A percentile compares a stretch with the other conserved stretches of the same genome.
phyloP scores from a whole-genome alignment of 441 rosid species.

The Rhodomyrtus psidioides region DNA sequence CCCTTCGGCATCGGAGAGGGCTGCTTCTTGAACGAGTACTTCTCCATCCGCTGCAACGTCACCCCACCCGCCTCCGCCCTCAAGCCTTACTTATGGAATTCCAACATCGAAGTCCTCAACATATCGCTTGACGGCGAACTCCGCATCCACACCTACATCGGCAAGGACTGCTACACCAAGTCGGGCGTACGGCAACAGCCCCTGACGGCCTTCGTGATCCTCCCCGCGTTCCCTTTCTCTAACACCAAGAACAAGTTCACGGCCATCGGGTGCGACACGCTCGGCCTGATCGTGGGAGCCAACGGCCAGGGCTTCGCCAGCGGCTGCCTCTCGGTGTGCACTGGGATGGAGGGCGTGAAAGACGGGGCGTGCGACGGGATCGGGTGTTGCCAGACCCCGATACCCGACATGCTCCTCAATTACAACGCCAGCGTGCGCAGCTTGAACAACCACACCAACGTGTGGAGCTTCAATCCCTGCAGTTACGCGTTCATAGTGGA shows the following conservation, averaged over 20 bases:
- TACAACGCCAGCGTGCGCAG: background rate
- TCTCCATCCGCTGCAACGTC: no score
- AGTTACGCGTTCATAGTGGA: background rate
- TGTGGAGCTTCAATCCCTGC: background rate
- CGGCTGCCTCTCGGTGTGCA: background rate
- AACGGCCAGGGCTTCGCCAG: background rate
- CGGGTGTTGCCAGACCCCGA: background rate
- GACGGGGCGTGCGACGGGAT: background rate
- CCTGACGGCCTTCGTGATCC: fast-evolving
- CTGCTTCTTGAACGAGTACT: no score
- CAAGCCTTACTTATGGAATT: background rate
- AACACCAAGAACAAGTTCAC: conserved; percentile 25
- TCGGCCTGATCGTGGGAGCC: background rate
- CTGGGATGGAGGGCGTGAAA: background rate
- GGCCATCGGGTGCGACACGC: conserved; percentile 29
- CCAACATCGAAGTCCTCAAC: background rate
- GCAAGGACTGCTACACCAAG: background rate
- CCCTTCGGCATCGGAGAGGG: conserved; percentile 4
- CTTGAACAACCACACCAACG: background rate
- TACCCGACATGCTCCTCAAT: background rate
- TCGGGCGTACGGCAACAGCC: background rate
- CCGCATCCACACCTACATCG: background rate
- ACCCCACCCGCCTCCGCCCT: no score
- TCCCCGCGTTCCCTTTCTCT: conserved; percentile 3
- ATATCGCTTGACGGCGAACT: conserved; percentile 3